Evolutionary conservation across 129 eudicot genomes (phyloP), one percentile per base, ranked within the genome.

Genomic region (Artemisia argyi): DNA sequence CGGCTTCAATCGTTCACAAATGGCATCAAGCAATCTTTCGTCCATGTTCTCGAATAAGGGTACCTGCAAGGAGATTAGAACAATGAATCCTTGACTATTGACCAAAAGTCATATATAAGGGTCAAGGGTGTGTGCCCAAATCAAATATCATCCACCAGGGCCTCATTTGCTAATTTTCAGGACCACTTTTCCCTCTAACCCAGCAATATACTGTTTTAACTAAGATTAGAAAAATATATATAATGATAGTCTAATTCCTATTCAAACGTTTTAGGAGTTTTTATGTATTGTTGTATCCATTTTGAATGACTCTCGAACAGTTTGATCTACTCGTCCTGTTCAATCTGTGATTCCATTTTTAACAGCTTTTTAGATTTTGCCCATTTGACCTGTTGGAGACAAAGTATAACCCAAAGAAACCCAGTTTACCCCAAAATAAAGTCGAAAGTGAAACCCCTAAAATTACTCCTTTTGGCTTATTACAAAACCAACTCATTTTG

Each of bases 1-100:
- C 2, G 96, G 98, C 61, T 92, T 92, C 59, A 92, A 73, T n/a
- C 98, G 87, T 82, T 92, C 98, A 69, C 98, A 92, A 28, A 92
- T 92, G 42, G 96, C 98, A 68, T 92, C 98, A 1, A 89, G 96
- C 73, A 92, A 79, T 68, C 95, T 85, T 64, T 92, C 96, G 44
- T 92, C 98, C 96, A 92, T 92, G 57, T 87, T 92, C 65, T 89
- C 98, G 62, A 92, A 92, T 48, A 92, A 81, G 2, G 98, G 98
- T 59, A 92, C 98, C 98, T 92, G 71, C 69, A 79, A 79, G 20
- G 39, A 9, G 51, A 35, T 39, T 52, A 39, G 61, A 54, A 30
- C n/a, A 32, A 42, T 50, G 24, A 44, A 53, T 2, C 2, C 5
- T 35, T 35, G 1, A 35, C 42, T 35, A 11, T 16, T 68, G 8